phyloP scores from a whole-genome alignment of 129 eudicot genomes.

The Erigeron canadensis region DNA sequence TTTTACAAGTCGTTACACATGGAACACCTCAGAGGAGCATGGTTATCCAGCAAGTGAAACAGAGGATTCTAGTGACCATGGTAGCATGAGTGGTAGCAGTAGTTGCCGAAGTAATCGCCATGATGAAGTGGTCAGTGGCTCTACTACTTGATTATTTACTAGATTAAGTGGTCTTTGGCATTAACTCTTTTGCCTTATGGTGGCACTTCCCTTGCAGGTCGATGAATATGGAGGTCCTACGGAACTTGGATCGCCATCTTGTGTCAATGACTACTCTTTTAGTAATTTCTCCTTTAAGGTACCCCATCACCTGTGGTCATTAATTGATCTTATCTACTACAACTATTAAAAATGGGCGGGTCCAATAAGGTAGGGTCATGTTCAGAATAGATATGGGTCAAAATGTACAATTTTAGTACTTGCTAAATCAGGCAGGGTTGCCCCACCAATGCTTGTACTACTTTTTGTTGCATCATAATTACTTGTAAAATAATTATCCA shows the following conservation, averaged over 20 bases:
- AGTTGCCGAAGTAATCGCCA: constrained; percentile 73
- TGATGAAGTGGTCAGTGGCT: constrained; percentile 70
- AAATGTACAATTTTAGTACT: neutral
- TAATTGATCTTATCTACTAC: neutral
- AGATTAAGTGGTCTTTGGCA: constrained; percentile 5
- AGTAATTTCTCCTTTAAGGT: constrained; percentile 99
- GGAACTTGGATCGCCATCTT: constrained; percentile 64
- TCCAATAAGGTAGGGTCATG: neutral
- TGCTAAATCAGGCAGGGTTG: neutral
- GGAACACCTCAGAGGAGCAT: constrained; percentile 89
- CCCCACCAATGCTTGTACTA: neutral
- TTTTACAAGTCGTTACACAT: constrained; percentile 89
- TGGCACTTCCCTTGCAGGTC: constrained; percentile 45
- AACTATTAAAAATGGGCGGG: neutral
- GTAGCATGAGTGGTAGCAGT: constrained; percentile 84
- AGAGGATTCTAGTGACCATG: constrained; percentile 85
- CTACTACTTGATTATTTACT: neutral
- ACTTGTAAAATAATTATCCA: too few relatives aligned
- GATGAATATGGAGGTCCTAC: constrained; percentile 74
- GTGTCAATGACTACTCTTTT: constrained; percentile 78
- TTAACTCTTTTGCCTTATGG: constrained; percentile 12
- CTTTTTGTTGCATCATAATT: neutral
- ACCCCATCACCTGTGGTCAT: constrained; percentile 7
- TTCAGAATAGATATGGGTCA: neutral
- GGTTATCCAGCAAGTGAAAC: constrained; percentile 71